Evolutionary conservation across 2,329 filamentous ascomycete genomes (phyloP), one percentile per base, ranked within the genome.

Genomic region (Blastomyces percursus): DNA sequence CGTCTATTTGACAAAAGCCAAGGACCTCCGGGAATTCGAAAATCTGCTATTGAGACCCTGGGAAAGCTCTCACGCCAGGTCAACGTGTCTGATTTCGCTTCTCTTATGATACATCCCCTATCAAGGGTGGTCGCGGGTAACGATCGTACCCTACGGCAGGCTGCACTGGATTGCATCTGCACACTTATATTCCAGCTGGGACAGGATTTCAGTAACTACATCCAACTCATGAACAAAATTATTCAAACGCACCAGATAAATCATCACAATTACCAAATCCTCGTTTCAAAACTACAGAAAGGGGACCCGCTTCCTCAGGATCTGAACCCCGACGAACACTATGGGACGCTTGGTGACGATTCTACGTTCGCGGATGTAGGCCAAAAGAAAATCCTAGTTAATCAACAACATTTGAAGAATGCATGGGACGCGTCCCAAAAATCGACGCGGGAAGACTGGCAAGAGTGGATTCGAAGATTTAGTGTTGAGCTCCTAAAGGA

Each of bases 381-480:
- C 1, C 90, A 89, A 14, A 96, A 96, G 80, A 97, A 97, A 76
- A 82, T 97, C 42, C 91, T 96, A 65, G 93, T 97, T 75, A 99
- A 99, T 68, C 91, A 96, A 59, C 92, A 97, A 66, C 95, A 99
- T 79, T 80, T 99, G 27, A 96, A 97, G 76, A 88, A 89, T 66
- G 94, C 95, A 0, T 99, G 94, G 94, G 94, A 97, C 69, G 94
- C 95, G 0, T 91, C 88, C 64, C 91, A 95, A 64, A 96, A 96
- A 72, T 96, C 93, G 0, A 99, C 94, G 11, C 91, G 92, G 70
- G 94, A 99, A 72, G 94, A 99, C 76, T 99, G 94, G 94, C 90
- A 96, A 70, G 94, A 99, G 74, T 99, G 94, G 94, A 91, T 99
- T 76, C 86, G 95, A 65, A 85, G 93, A 35, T 96, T 99, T 77